These are phyloP conservation scores for Ceratonia siliqua DNA, from an alignment of 306 rosid species.

Conservation along the genomic window DNA sequence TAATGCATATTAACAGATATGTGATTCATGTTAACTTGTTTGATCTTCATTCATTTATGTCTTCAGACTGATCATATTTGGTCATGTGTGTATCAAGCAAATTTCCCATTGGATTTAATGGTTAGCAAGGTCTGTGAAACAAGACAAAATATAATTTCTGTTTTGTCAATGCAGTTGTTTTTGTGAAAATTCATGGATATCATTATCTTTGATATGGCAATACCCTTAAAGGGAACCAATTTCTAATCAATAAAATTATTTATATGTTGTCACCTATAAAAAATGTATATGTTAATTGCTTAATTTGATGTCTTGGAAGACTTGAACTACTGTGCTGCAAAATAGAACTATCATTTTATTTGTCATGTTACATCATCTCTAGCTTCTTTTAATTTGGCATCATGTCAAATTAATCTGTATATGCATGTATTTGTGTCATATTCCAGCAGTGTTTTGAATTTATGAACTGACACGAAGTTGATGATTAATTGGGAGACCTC, in stretches of 20 bases:
- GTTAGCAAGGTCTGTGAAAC: background rate
- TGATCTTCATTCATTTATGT: background rate
- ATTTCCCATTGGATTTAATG: background rate
- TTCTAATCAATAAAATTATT: background rate
- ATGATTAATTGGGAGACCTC: slow-evolving; percentile 18
- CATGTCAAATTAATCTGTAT: background rate
- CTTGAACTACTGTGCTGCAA: slow-evolving; percentile 1
- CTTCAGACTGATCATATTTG: background rate
- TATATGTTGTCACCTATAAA: background rate
- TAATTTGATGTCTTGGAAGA: background rate
- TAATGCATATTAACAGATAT: slow-evolving; percentile 37
- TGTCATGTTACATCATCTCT: background rate
- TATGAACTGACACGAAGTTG: background rate
- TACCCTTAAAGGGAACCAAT: background rate
- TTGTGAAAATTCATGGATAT: slow-evolving; percentile 16
- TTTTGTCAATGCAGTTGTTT: background rate
- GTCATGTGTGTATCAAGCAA: slow-evolving; percentile 15
- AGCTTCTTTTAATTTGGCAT: background rate
- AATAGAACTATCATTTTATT: background rate
- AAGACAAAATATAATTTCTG: background rate
- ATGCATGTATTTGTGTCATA: background rate
- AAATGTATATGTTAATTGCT: background rate
- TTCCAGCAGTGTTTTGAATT: background rate
- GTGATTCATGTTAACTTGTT: background rate
- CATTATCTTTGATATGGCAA: background rate